Evolutionary conservation across 805 yeast genomes (phyloP).

Genomic region (Candida maris): DNA sequence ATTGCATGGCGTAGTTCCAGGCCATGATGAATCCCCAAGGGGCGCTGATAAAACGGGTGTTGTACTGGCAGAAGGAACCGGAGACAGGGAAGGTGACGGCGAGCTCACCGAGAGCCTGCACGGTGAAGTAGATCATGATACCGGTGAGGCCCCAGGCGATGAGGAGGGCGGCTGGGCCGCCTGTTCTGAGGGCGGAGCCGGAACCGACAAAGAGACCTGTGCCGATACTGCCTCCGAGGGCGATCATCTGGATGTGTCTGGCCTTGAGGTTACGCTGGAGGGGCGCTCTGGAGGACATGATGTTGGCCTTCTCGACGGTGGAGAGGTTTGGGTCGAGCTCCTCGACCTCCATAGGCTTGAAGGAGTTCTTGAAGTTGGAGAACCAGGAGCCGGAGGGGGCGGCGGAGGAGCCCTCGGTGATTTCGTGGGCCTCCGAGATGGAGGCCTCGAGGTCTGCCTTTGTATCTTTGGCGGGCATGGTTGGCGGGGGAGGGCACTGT

Average conservation of each 20-base stretch:
- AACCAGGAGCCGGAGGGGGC: conserved; percentile 11
- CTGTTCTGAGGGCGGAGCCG: conserved; percentile 54
- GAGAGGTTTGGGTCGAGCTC: conserved; percentile 42
- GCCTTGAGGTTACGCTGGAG: conserved; percentile 50
- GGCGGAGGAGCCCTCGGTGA: conserved; percentile 3
- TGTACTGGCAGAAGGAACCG: conserved; percentile 61
- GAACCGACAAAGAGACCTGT: conserved; percentile 80
- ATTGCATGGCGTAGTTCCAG: conserved; percentile 51
- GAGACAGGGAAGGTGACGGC: conserved; percentile 60
- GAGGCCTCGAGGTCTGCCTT: conserved; percentile 24
- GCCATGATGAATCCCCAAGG: conserved; percentile 63
- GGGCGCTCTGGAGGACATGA: conserved; percentile 47
- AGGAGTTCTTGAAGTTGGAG: conserved; percentile 27
- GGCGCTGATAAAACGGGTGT: conserved; percentile 54
- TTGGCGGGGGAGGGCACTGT: too few species aligned
- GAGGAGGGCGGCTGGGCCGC: conserved; percentile 74
- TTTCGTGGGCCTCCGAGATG: conserved; percentile 21
- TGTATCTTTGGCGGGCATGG: conserved; percentile 14
- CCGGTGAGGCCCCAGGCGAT: conserved; percentile 60
- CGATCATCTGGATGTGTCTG: conserved; percentile 76
- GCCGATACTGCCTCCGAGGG: conserved; percentile 81
- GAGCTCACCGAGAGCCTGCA: conserved; percentile 64
- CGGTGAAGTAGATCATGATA: conserved; percentile 56
- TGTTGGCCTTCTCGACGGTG: conserved; percentile 45
- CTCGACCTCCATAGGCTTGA: conserved; percentile 31